Evolutionary conservation across 2,329 filamentous ascomycete genomes (phyloP).

Genomic region (Aurifilum marmelostoma): DNA sequence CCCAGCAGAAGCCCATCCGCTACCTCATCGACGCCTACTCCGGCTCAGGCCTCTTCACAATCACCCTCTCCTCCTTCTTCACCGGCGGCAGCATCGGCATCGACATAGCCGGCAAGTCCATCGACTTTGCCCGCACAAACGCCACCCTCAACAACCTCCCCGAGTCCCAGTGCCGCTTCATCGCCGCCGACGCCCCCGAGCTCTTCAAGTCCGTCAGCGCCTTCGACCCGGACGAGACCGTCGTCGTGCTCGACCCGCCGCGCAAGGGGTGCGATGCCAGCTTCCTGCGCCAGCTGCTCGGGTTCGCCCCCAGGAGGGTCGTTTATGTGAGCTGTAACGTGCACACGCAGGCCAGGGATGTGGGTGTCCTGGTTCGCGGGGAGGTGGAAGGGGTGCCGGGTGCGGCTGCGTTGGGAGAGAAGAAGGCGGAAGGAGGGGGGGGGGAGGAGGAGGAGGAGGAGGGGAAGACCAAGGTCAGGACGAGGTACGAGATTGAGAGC

Average conservation of each 20-base stretch:
- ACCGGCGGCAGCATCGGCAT: constrained; percentile 82
- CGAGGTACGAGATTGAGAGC: constrained; percentile 83
- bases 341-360: constrained; percentile 92
- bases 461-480: constrained; percentile 40
- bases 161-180: constrained; percentile 71
- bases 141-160: constrained; percentile 75
- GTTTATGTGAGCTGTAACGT: constrained; percentile 98
- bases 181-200: constrained; percentile 82
- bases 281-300: constrained; percentile 80
- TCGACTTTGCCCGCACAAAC: constrained; percentile 78
- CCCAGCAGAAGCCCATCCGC: constrained; percentile 58
- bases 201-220: constrained; percentile 74
- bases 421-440: constrained; percentile 18
- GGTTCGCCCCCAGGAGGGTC: constrained; percentile 76
- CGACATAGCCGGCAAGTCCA: constrained; percentile 81
- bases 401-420: constrained; percentile 36
- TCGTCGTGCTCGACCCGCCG: constrained; percentile 95
- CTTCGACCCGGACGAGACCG: constrained; percentile 79
- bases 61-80: constrained; percentile 86
- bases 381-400: constrained; percentile 40
- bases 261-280: constrained; percentile 89
- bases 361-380: constrained; percentile 83
- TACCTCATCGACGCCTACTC: constrained; percentile 98
- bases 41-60: constrained; percentile 94
- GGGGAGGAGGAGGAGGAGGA: constrained; percentile 29